A percentile compares a stretch with the other conserved stretches of the same genome.
Conservation (phyloP, 176 grass and related monocot species). For the Juncus inflexus region DNA sequence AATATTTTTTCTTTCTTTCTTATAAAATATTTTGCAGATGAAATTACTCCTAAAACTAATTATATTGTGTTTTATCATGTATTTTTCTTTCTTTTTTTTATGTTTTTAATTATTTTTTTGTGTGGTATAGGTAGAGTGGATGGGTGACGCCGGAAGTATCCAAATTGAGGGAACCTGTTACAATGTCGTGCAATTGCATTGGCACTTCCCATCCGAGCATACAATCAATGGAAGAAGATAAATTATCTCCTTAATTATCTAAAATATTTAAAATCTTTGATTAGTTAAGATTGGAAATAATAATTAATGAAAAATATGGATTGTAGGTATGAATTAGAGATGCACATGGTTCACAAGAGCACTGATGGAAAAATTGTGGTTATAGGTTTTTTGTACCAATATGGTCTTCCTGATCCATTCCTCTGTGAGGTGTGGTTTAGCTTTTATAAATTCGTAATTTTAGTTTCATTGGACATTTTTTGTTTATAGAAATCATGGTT, state of each 20-base stretch:
- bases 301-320: too few relatives aligned
- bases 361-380: neutral
- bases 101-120: too few relatives aligned
- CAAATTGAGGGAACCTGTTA: neutral
- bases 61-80: too few relatives aligned
- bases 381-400: slow-evolving; percentile 7
- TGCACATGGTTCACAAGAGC: neutral
- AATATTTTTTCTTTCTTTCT: too few relatives aligned
- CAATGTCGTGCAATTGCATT: slow-evolving; percentile 15
- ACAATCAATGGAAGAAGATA: slow-evolving; percentile 16
- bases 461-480: too few relatives aligned
- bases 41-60: too few relatives aligned
- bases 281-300: too few relatives aligned
- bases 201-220: slow-evolving; percentile 28
- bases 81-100: too few relatives aligned
- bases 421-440: slow-evolving; percentile 17
- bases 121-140: neutral
- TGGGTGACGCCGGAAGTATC: neutral
- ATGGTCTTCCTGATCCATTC: slow-evolving; percentile 20
- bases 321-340: slow-evolving; percentile 4
- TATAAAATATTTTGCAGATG: too few relatives aligned
- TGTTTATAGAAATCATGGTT: too few relatives aligned
- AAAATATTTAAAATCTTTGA: too few relatives aligned
- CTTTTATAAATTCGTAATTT: neutral
- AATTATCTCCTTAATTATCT: neutral